Evolutionary conservation across 495 filamentous ascomycete genomes (phyloP).

Genomic region (Aspergillus baeticus): DNA sequence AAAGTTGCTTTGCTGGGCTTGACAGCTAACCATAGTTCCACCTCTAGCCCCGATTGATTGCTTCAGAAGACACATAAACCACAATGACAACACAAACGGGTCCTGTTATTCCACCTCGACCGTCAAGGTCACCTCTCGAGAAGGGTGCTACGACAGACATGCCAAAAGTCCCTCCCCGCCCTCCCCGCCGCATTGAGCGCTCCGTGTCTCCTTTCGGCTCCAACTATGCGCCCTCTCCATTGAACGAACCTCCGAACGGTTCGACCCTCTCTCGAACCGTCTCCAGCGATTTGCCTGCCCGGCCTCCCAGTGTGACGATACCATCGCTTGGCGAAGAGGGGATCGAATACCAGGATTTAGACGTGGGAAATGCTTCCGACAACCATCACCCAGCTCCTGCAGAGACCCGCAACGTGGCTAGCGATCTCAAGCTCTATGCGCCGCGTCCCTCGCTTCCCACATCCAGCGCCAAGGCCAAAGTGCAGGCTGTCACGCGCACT

Average conservation of each 20-base stretch:
- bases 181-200: constrained; percentile 67
- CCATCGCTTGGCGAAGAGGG: constrained; percentile 89
- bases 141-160: constrained; percentile 33
- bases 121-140: constrained; percentile 49
- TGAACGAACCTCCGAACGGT: constrained; percentile 65
- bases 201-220: constrained; percentile 75
- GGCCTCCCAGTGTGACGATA: constrained; percentile 75
- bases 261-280: constrained; percentile 45
- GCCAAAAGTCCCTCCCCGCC: constrained; percentile 68
- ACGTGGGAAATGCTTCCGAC: constrained; percentile 37
- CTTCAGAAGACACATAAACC: constrained; percentile 1
- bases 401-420: constrained; percentile 74
- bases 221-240: constrained; percentile 78
- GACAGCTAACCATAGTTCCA: background rate
- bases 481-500: constrained; percentile 81
- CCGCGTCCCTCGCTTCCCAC: constrained; percentile 83
- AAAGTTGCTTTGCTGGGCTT: too few relatives aligned
- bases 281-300: constrained; percentile 52
- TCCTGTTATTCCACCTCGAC: constrained; percentile 49
- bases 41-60: constrained; percentile 2
- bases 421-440: constrained; percentile 82
- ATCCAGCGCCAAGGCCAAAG: constrained; percentile 73
- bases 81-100: constrained; percentile 48
- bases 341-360: constrained; percentile 73
- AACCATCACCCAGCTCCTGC: constrained; percentile 46